A percentile compares a stretch with the other conserved stretches of the same genome.
Evolutionary conservation across 176 grass and related monocot genomes (phyloP).

Genomic region (Luzula sylvatica): DNA sequence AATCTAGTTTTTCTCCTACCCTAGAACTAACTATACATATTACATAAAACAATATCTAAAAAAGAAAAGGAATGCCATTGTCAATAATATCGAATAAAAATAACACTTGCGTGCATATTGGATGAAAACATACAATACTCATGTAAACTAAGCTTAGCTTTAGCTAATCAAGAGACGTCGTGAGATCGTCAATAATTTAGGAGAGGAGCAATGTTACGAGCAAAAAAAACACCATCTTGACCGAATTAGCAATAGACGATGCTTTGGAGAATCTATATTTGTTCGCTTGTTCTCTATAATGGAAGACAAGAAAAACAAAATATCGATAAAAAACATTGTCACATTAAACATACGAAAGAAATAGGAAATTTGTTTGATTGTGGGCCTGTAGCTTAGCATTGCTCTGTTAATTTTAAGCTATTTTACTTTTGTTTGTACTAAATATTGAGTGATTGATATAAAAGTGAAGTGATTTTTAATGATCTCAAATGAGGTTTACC

Average conservation of each 20-base stretch:
- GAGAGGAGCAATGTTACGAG: constrained; percentile 26
- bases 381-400: no score
- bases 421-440: no score
- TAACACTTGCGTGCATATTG: not conserved
- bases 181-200: constrained; percentile 10
- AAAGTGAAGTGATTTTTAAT: not conserved
- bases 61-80: not conserved
- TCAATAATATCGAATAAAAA: not conserved
- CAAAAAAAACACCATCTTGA: constrained; percentile 19
- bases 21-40: constrained; percentile 5
- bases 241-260: constrained; percentile 10
- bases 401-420: no score
- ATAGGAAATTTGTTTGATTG: no score
- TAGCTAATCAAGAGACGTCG: constrained; percentile 4
- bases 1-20: not conserved
- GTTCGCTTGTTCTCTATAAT: constrained; percentile 65
- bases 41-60: not conserved
- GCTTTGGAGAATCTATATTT: constrained; percentile 63
- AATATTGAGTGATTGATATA: no score
- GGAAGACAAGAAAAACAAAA: constrained; percentile 2
- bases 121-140: not conserved
- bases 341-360: no score
- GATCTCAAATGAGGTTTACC: not conserved
- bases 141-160: no score
- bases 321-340: not conserved